Conservation (phyloP, 2,329 filamentous ascomycete genomes). For the Paecilomyces sp. region DNA sequence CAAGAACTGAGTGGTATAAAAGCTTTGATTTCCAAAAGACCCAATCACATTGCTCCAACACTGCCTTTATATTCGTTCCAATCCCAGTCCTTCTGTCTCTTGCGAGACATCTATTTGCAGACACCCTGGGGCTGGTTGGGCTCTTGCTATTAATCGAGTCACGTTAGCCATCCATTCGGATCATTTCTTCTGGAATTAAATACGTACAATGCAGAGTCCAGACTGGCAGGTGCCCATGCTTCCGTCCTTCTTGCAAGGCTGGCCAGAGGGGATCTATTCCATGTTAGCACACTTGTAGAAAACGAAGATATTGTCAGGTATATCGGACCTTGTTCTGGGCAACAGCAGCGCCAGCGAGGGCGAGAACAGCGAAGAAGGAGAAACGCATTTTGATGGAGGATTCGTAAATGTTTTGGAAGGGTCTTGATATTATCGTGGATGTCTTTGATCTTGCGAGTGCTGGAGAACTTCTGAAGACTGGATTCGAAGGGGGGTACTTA, state of each 20-base stretch:
- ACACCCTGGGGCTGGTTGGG: not conserved
- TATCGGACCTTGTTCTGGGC: not conserved
- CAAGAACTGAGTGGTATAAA: not conserved
- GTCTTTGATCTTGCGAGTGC: not conserved
- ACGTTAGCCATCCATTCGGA: not conserved
- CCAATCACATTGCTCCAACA: not conserved
- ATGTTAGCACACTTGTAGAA: not conserved
- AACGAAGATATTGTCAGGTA: not conserved
- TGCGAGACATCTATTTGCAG: not conserved
- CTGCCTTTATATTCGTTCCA: not conserved
- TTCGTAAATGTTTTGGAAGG: not conserved
- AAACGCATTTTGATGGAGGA: not conserved
- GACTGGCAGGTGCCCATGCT: constrained; percentile 5
- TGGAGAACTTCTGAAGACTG: not conserved
- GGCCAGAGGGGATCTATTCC: constrained; percentile 1
- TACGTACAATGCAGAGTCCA: constrained; percentile 3
- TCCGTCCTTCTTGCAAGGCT: constrained; percentile 7
- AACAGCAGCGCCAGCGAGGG: not conserved
- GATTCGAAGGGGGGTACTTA: not conserved
- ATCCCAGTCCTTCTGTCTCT: not conserved
- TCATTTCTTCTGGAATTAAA: not conserved
- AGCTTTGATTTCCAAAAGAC: too few species aligned
- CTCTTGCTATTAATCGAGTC: not conserved
- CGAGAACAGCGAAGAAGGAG: not conserved
- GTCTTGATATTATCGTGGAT: not conserved